Percentiles rank a stretch among this genome's conserved stretches.
phyloP scores from a whole-genome alignment of 352 stramenopile species.

The Globisporangium lucens region DNA sequence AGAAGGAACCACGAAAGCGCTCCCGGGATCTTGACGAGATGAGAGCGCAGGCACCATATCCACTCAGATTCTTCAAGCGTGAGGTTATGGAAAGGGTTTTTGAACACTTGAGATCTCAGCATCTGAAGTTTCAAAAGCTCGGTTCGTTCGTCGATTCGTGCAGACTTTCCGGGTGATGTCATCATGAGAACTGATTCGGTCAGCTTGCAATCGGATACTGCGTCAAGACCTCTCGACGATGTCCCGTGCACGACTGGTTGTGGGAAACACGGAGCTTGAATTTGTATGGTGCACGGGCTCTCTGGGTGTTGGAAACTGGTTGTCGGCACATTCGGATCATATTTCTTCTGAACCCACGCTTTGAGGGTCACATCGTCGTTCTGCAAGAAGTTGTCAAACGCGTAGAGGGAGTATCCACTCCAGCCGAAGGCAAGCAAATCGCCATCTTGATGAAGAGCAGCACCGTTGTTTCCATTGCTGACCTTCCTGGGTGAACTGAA shows the following conservation, averaged over 20 bases:
- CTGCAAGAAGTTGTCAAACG: background rate
- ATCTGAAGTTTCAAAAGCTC: background rate
- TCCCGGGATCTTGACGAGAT: background rate
- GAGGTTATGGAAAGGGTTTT: background rate
- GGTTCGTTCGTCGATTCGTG: too few relatives aligned
- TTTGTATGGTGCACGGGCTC: background rate
- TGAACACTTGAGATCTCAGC: background rate
- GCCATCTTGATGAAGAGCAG: background rate
- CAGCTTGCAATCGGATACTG: background rate
- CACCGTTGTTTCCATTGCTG: background rate
- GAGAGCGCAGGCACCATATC: background rate
- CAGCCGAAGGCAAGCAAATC: background rate
- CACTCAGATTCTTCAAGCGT: background rate
- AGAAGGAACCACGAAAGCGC: background rate
- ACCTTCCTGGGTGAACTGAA: background rate
- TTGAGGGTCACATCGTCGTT: background rate
- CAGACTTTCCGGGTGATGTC: too few relatives aligned
- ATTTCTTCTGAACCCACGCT: background rate
- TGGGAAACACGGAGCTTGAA: background rate
- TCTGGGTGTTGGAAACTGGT: background rate
- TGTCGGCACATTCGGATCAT: background rate
- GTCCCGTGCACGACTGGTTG: background rate
- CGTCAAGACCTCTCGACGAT: background rate
- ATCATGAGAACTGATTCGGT: too few relatives aligned
- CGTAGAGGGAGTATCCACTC: background rate